Evolutionary conservation across 345 rosid genomes (phyloP).

Genomic region (Euphorbia pulcherrima): DNA sequence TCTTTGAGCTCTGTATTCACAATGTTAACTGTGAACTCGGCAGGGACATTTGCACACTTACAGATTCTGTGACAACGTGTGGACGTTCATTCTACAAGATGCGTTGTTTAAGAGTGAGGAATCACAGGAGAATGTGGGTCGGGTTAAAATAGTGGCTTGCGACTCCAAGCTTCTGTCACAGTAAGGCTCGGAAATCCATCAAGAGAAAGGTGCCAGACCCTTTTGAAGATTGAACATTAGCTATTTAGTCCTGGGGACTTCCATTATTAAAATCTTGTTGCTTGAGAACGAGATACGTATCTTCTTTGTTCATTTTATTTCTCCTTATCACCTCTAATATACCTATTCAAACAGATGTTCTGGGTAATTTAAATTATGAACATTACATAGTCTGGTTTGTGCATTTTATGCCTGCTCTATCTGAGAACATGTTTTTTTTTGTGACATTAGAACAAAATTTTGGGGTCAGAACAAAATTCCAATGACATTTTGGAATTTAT

Average conservation of each 20-base stretch:
- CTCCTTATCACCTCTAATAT: conserved; percentile 7
- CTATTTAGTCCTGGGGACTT: conserved; percentile 19
- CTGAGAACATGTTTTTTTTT: no score
- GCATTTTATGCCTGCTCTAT: neutral
- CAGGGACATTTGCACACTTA: conserved; percentile 99
- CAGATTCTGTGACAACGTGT: conserved; percentile 97
- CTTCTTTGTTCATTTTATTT: conserved; percentile 16
- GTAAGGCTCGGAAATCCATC: conserved; percentile 23
- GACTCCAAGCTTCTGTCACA: conserved; percentile 91
- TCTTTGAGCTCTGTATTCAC: neutral
- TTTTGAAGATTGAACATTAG: conserved; percentile 13
- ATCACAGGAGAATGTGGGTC: conserved; percentile 52
- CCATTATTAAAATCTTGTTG: neutral
- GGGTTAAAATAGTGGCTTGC: conserved; percentile 93
- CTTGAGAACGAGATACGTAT: conserved; percentile 9
- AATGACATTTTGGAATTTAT: no score
- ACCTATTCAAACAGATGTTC: neutral
- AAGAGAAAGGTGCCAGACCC: no score
- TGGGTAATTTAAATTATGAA: neutral
- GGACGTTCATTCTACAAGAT: conserved; percentile 92
- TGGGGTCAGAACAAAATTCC: no score
- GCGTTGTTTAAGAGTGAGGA: conserved; percentile 73
- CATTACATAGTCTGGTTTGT: neutral
- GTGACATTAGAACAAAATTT: no score
- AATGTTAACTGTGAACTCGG: neutral